Evolutionary conservation across 768 basidiomycete species (phyloP).

Genomic region (Hericium alpestre): DNA sequence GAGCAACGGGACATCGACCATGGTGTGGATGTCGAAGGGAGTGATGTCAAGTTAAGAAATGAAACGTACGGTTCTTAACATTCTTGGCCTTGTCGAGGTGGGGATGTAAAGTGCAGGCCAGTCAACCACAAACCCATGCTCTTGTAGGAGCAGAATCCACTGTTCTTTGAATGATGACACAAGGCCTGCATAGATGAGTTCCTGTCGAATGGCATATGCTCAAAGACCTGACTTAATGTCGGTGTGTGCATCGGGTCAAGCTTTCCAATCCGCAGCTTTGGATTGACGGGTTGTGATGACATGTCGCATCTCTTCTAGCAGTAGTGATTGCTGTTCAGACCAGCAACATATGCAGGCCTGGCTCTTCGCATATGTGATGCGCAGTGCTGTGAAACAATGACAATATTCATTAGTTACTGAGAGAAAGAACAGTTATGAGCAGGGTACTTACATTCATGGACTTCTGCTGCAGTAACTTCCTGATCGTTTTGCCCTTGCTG

Average conservation of each 20-base stretch:
- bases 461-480: not conserved
- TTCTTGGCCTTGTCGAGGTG: too few species aligned
- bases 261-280: not conserved
- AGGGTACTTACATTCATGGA: not conserved
- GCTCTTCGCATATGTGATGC: slow-evolving; percentile 19
- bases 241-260: not conserved
- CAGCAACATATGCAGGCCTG: slow-evolving; percentile 15
- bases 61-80: too few species aligned
- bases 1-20: too few species aligned
- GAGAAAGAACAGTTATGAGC: too few species aligned
- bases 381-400: slow-evolving; percentile 4
- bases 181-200: not conserved
- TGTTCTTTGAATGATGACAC: not conserved
- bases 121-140: not conserved
- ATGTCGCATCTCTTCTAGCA: slow-evolving; percentile 6
- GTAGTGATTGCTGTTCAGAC: slow-evolving; percentile 16
- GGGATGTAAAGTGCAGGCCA: too few species aligned
- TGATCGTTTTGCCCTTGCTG: not conserved
- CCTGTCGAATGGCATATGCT: not conserved
- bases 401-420: too few species aligned
- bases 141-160: not conserved
- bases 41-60: too few species aligned
- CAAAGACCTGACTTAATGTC: not conserved
- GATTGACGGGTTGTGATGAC: not conserved
- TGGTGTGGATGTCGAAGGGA: too few species aligned